phyloP scores from a whole-genome alignment of 2,329 filamentous ascomycete species.

The Neonectria sp. region DNA sequence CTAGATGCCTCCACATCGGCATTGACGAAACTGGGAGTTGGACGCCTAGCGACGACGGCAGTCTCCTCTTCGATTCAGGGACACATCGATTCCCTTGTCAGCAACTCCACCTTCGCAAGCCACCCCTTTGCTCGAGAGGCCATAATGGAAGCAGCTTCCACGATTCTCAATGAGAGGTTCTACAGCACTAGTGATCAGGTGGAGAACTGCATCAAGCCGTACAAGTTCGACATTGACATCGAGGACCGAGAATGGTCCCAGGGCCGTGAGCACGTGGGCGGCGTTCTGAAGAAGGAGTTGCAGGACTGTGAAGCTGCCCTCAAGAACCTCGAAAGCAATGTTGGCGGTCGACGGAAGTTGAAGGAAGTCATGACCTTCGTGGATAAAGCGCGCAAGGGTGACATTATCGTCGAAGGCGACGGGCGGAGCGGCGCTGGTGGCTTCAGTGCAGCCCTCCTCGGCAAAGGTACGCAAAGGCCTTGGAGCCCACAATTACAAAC shows the following conservation, averaged over 20 bases:
- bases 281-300: slow-evolving; percentile 89
- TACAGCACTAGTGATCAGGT: slow-evolving; percentile 98
- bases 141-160: slow-evolving; percentile 92
- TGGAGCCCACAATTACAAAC: not conserved
- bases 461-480: slow-evolving; percentile 73
- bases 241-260: slow-evolving; percentile 91
- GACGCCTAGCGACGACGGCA: slow-evolving; percentile 91
- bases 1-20: slow-evolving; percentile 92
- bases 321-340: slow-evolving; percentile 80
- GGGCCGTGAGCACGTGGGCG: slow-evolving; percentile 85
- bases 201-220: slow-evolving; percentile 99
- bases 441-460: slow-evolving; percentile 89
- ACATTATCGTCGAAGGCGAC: slow-evolving; percentile 88
- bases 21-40: slow-evolving; percentile 94
- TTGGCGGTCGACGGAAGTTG: slow-evolving; percentile 88
- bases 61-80: slow-evolving; percentile 90
- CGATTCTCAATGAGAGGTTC: slow-evolving; percentile 92
- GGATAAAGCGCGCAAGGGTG: slow-evolving; percentile 89
- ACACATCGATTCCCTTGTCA: slow-evolving; percentile 84
- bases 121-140: slow-evolving; percentile 94
- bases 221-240: slow-evolving; percentile 97
- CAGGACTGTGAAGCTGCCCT: slow-evolving; percentile 85
- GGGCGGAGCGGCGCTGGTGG: slow-evolving; percentile 89
- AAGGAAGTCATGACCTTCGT: slow-evolving; percentile 93
- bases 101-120: slow-evolving; percentile 85